Percentiles rank a stretch among this genome's conserved stretches.
These are phyloP conservation scores for Cadophora gregata DNA, from an alignment of 2,329 filamentous ascomycete genomes.

Conservation along the genomic window DNA sequence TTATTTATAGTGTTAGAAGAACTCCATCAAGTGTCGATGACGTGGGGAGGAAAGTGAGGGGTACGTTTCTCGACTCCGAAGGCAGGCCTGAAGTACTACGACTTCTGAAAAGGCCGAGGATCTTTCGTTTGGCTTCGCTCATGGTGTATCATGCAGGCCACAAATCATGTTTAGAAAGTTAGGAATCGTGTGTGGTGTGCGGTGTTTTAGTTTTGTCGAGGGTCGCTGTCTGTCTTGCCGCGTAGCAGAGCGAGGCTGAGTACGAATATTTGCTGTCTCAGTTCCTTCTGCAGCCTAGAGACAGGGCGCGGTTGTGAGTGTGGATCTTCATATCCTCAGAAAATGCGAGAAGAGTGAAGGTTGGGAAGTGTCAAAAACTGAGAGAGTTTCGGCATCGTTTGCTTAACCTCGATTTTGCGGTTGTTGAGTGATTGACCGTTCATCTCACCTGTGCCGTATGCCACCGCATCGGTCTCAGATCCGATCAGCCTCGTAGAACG, in stretches of 20 bases:
- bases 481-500: slow-evolving; percentile 12
- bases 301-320: background rate
- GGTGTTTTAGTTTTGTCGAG: background rate
- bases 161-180: slow-evolving; percentile 3
- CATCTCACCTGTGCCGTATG: slow-evolving; percentile 8
- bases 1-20: background rate
- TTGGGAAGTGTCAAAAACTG: background rate
- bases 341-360: background rate
- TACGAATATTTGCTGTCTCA: slow-evolving; percentile 9
- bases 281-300: slow-evolving; percentile 10
- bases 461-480: slow-evolving; percentile 9
- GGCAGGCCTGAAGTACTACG: slow-evolving; percentile 50
- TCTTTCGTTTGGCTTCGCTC: slow-evolving; percentile 40
- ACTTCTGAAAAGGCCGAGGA: slow-evolving; percentile 53
- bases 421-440: background rate
- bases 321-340: background rate
- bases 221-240: slow-evolving; percentile 1
- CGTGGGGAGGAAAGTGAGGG: slow-evolving; percentile 2
- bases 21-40: background rate
- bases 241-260: slow-evolving; percentile 28
- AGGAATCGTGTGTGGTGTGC: background rate
- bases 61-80: slow-evolving; percentile 44
- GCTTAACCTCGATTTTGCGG: background rate
- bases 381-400: background rate
- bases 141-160: slow-evolving; percentile 26